Base-by-base conservation (phyloP, 352 stramenopile genomes). In the Globisporangium alternatum region DNA sequence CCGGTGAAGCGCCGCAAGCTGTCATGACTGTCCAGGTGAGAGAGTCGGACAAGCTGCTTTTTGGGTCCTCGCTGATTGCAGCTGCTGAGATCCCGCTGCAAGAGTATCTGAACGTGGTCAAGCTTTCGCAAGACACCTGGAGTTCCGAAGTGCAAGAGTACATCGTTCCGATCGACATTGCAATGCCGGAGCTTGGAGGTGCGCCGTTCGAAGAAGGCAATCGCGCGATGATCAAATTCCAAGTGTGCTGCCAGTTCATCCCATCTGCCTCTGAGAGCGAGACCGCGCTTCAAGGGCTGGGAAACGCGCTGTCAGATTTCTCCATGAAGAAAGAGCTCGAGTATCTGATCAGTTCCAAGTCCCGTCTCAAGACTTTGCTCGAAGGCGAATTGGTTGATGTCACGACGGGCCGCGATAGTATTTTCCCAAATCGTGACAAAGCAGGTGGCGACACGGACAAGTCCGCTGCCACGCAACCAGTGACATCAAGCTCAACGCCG, bases 351-450 rank as follows among this genome's bases (percentile, higher is more conserved):
- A 83, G 68, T 13, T 88, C 81, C 17, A 91, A 90, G 60, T 78
- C 76, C 0, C 81, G 88, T 41, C 67, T 93, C 13, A 91, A 90
- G 52, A 60, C 81, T 15, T 47, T 90, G 33, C 74, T 93, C 4
- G 84, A 93, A 55, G 69, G 72, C 4, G 84, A 93, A 66, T 78
- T 81, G 15, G 84, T 93, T 7, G 84, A 93, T 55, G 84, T 88
- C 6, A 85, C 80, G 19, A 86, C 80, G 1, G 81, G 77, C 56
- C 66, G 75, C 7, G 78, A 67, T 12, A 73, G 75, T 52, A 37
- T 47, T 25, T 49, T 48, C 53, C 37, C 66, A 4, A 59, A 21
- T 30, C 63, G 56, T 33, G 56, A 61, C 21, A 60, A 21, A 58
- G 33, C 49, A 60, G 15, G 19, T 17, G 25, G 17, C 7, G 17